Base-by-base conservation (phyloP, 2,329 filamentous ascomycete species). In the Colletotrichum kahawae region DNA sequence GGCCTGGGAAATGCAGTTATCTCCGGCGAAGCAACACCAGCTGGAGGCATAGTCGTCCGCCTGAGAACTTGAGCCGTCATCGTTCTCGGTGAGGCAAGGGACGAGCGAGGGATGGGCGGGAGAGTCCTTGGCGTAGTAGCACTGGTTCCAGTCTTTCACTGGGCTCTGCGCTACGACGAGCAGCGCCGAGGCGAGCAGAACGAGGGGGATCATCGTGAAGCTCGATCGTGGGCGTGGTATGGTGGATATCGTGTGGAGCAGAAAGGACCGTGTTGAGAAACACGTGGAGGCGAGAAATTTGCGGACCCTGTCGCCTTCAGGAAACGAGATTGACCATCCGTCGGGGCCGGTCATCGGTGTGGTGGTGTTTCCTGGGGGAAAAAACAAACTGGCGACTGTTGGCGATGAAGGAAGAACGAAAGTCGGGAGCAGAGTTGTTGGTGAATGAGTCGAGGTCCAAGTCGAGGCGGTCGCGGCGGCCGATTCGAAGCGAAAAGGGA, bases 1-100 rank as follows among this genome's bases (percentile, higher is more conserved):
- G 21, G 65, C 74, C 33, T 66, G 24, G 4, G 62, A 57, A 18
- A 76, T 8, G 16, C 74, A 76, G 66, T 14, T 24, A 21, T 76
- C 43, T 0, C 74, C 74, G 9, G 74, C 74, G 27, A 74, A 64
- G 18, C 74, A 76, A 62, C 74, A 76, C 69, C 69, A 75, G 4
- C 72, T 75, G 3, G 27, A 18, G 24, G 59, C 68, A 16, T 27
- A 24, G 4, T 70, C 43, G 4, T 36, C 13, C 7, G 12, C 31
- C 43, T 51, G 54, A 57, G 54, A 27, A 27, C 14, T 36, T 21
- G 54, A 63, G 34, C 9, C 60, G n/a, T 51, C 64, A 4, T 71
- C 60, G 18, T 38, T 64, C 18, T 65, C 63, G 7, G 48, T 27
- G 21, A 75, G 34, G 12, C 72, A 75, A 4, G 72, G 72, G 4